Percentiles rank a stretch among this genome's conserved stretches.
phyloP scores from a whole-genome alignment of 495 filamentous ascomycete genomes.

The Annulohypoxylon stygium region DNA sequence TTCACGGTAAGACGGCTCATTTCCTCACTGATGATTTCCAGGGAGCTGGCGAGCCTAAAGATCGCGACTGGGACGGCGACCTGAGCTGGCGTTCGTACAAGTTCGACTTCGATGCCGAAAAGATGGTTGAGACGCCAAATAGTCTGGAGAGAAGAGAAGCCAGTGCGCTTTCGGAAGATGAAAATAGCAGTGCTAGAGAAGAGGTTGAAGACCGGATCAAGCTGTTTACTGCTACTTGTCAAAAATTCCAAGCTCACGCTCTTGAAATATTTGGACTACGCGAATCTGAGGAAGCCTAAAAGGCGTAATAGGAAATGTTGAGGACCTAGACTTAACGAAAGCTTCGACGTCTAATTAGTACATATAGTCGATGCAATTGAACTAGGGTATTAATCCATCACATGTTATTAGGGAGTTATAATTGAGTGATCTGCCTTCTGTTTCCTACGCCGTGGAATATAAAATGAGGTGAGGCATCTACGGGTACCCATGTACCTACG shows the following conservation, averaged over 20 bases:
- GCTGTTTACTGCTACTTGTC: background rate
- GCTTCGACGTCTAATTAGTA: background rate
- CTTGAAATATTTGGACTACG: too few species aligned
- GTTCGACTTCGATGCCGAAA: background rate
- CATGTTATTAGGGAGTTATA: background rate
- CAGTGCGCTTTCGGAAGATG: background rate
- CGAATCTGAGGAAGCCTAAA: background rate
- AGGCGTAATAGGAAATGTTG: background rate
- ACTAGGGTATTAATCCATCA: background rate
- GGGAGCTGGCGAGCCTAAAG: background rate
- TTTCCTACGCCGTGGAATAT: background rate
- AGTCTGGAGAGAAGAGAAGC: background rate
- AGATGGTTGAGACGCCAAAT: background rate
- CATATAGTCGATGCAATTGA: background rate
- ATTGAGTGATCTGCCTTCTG: too few species aligned
- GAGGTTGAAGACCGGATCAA: background rate
- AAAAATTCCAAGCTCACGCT: background rate
- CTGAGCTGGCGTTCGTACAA: conserved; percentile 9
- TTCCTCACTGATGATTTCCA: conserved; percentile 1
- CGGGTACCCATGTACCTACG: too few species aligned
- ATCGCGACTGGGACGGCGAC: background rate
- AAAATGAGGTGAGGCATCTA: too few species aligned
- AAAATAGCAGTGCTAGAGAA: background rate
- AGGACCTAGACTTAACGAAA: background rate
- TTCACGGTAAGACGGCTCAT: background rate